Evolutionary conservation across 306 rosid species (phyloP).

Genomic region (Albizia julibrissin): DNA sequence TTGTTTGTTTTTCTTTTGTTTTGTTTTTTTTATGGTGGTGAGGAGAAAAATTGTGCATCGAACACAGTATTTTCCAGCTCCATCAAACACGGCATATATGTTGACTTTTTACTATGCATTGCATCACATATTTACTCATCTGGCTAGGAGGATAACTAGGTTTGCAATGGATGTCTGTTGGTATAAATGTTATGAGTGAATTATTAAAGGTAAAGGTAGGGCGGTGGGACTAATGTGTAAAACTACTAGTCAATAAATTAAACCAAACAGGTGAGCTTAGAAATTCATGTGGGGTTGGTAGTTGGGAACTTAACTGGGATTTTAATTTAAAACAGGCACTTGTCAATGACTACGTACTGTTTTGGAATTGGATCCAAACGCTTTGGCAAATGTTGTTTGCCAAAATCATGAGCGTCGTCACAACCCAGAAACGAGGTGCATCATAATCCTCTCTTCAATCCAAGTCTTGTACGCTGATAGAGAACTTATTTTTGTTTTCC

Average conservation of each 20-base stretch:
- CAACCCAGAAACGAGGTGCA: constrained; percentile 31
- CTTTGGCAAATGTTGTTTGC: constrained; percentile 1
- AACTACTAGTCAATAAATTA: constrained; percentile 6
- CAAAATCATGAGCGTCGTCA: constrained; percentile 17
- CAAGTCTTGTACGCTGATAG: constrained; percentile 12
- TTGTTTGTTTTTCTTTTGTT: too few species aligned
- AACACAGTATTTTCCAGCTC: too few species aligned
- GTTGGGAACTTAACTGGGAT: constrained; percentile 39
- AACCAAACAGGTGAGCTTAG: constrained; percentile 16
- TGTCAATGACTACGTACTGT: constrained; percentile 27
- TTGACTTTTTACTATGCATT: background rate
- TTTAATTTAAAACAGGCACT: constrained; percentile 34
- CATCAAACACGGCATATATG: background rate
- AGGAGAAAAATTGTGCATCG: background rate
- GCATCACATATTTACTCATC: background rate
- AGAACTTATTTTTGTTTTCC: background rate
- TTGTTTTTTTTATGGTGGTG: background rate
- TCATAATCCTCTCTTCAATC: constrained; percentile 28
- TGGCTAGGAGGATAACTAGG: constrained; percentile 13
- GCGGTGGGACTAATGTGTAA: constrained; percentile 25
- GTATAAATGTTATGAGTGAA: constrained; percentile 36
- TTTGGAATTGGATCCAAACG: constrained; percentile 25
- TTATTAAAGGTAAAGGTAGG: constrained; percentile 44
- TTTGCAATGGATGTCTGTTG: constrained; percentile 44
- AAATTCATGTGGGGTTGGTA: constrained; percentile 35